Conservation (phyloP, 129 eudicot genomes). For the Centrapalus pauciflorus region DNA sequence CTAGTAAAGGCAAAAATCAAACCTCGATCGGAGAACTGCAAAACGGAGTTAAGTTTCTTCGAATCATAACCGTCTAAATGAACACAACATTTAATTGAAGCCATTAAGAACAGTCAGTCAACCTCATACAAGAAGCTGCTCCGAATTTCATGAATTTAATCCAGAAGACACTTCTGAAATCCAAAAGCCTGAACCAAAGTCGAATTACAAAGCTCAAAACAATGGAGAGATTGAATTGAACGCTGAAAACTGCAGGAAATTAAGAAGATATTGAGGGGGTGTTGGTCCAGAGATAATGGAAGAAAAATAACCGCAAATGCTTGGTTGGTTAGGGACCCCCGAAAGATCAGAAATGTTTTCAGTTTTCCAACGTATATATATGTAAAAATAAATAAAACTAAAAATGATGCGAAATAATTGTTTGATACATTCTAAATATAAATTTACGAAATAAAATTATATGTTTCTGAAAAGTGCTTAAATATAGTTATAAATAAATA, state of each 20-base stretch:
- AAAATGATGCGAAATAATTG: too few species aligned
- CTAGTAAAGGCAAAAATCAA: conserved; percentile 20
- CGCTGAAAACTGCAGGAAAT: not conserved
- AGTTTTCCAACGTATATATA: not conserved
- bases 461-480: too few species aligned
- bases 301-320: conserved; percentile 23
- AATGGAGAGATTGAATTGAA: not conserved
- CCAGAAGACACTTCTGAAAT: not conserved
- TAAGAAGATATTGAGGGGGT: conserved; percentile 11
- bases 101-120: conserved; percentile 19
- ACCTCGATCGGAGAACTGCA: conserved; percentile 17
- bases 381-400: too few species aligned
- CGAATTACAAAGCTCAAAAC: not conserved
- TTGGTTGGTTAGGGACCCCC: conserved; percentile 11
- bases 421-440: too few species aligned
- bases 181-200: not conserved
- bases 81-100: conserved; percentile 31
- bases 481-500: too few species aligned
- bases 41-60: conserved; percentile 36
- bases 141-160: conserved; percentile 7
- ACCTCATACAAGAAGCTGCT: conserved; percentile 13
- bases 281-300: conserved; percentile 19
- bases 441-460: too few species aligned
- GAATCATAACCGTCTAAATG: conserved; percentile 29
- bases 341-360: not conserved